Base-by-base conservation (phyloP, 2,329 filamentous ascomycete species). In the Microdochium bolleyi region DNA sequence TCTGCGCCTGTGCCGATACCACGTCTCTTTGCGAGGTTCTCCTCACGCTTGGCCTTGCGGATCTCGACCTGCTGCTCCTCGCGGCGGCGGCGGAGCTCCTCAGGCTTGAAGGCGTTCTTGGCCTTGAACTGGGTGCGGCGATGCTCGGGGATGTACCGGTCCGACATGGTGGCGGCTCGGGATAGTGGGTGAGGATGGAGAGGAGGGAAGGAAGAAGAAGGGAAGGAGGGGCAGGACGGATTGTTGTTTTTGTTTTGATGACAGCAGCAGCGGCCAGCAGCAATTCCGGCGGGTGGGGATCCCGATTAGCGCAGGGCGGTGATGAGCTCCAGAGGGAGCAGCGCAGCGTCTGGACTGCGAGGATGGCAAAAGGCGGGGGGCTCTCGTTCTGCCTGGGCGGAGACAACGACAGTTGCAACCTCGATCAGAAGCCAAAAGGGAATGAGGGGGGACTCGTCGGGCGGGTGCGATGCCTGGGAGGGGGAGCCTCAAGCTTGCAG, bases 51-150 rank as follows among this genome's bases (percentile, higher is more conserved):
- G 60, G 92, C 89, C 78, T 95, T 96, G 71, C 94, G 87, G 69
- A 99, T 99, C 78, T 99, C 94, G 61, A 99, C 94, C 77, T 97
- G 94, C 74, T 96, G 92, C 76, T 99, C 94, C 73, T 99, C 94
- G 70, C 94, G 94, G 70, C 94, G 94, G 67, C 94, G 92, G 70
- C 94, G 90, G 61, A 99, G 87, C 79, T 99, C 94, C 72, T 99
- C 94, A 65, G 92, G 92, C 84, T 96, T 96, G 82, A 99, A 97
- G 67, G 90, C 90, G 75, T 89, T 92, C 83, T 96, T 96, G 53
- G 94, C 94, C 87, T 99, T 99, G 86, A 96, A 99, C 78, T 96
- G 92, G 61, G 90, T 96, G 70, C 94, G 92, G 73, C 94, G 91
- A 80, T 99, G 94, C 79, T 99, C 94, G 72, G 94, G 94, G 68